These are phyloP conservation scores for Cutaneotrichosporon sp. DNA, from an alignment of 1,284 basidiomycete species.

Conservation along the genomic window DNA sequence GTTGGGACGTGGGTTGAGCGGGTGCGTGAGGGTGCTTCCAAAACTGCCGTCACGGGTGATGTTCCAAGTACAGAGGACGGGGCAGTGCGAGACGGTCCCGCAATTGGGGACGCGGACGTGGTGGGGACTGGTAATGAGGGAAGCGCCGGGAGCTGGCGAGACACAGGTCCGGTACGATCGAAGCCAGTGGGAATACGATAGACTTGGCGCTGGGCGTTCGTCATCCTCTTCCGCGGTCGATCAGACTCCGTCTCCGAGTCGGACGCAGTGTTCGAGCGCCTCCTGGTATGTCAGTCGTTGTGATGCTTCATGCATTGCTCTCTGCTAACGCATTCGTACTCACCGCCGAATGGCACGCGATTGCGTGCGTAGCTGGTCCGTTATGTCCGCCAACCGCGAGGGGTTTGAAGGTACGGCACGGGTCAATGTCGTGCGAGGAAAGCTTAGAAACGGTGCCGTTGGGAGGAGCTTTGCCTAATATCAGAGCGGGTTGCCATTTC, in stretches of 20 bases:
- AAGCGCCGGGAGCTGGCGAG: too few species aligned
- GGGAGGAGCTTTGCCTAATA: conserved; percentile 25
- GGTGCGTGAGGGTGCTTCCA: too few species aligned
- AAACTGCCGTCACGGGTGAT: too few species aligned
- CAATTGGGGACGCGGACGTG: too few species aligned
- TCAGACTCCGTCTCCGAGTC: conserved; percentile 39
- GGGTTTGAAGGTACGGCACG: too few species aligned
- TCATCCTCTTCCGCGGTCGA: neutral
- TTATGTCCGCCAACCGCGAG: conserved; percentile 27
- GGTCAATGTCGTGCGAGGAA: conserved; percentile 26
- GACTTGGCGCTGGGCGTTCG: neutral
- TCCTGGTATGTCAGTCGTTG: conserved; percentile 20
- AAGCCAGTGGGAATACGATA: too few species aligned
- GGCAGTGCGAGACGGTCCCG: neutral
- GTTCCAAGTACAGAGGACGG: neutral
- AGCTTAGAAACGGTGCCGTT: conserved; percentile 26
- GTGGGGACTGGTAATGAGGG: too few species aligned
- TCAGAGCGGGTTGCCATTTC: neutral
- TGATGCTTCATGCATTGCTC: too few species aligned
- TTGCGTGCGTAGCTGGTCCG: conserved; percentile 18
- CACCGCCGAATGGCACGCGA: too few species aligned
- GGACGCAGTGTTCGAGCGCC: conserved; percentile 16
- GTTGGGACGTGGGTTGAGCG: too few species aligned
- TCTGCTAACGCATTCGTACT: too few species aligned
- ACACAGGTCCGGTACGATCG: too few species aligned